Base-by-base conservation (phyloP, 352 stramenopile species). In the Pythium monospermum region DNA sequence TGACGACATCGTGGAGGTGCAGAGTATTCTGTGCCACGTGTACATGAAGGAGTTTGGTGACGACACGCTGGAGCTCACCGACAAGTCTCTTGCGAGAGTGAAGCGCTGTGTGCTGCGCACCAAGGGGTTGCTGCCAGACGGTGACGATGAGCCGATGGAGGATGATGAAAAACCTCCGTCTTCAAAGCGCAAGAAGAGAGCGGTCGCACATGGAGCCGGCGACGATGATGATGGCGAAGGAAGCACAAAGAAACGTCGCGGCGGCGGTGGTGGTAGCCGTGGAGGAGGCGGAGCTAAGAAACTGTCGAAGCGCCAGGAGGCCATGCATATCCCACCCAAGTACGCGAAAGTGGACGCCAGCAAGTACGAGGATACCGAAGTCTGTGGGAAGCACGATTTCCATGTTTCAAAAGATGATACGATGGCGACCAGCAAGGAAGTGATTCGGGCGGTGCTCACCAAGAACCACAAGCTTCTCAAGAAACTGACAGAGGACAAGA, bases 21-120 rank as follows among this genome's bases (percentile, higher is more conserved):
- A 73, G 30, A 74, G 71, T 19, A 91, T 91, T 40, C 39, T 91
- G 49, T 91, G 81, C 35, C 76, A 89, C 45, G 73, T 90, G 3
- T 85, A 70, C 25, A 50, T 89, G 44, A 42, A 61, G 6, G 78
- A 89, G 49, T 51, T 71, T 23, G 53, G 49, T 1, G 63, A 68
- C 23, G 53, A 52, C 5, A 37, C 61, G 30, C 44, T 86, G 11
- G 73, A 89, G 49, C 61, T 87, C 48, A 89, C 78, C 26, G 36
- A 66, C 54, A 87, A 85, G 63, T 87, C 78, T 26, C 38, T 88
- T 18, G 59, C 59, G 12, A 57, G 77, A 1, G 77, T 85, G 28
- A 18, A 78, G 26, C 73, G 72, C 7, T 72, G 64, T 47, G 23
- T 85, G 10, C 28, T 44, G 13, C 74, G 76, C 22, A 71, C 64